A percentile compares a stretch with the other conserved stretches of the same genome.
phyloP scores from a whole-genome alignment of 2,329 filamentous ascomycete genomes.

The Proliferodiscus dingleyae region DNA sequence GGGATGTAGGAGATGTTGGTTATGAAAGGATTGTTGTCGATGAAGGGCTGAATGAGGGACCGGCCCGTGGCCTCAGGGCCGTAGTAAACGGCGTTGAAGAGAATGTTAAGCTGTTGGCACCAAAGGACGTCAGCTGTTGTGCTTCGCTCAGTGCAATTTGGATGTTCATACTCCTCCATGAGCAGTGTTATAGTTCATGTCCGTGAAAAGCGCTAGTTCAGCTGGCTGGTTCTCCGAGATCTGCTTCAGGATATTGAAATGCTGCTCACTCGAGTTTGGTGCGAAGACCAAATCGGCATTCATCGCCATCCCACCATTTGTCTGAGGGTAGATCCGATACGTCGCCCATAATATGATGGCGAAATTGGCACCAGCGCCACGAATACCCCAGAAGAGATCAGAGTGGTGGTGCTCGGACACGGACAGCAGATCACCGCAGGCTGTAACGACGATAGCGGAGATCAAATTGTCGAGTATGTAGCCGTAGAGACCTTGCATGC shows the following conservation, averaged over 20 bases:
- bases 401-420: constrained; percentile 20
- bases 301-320: background rate
- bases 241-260: background rate
- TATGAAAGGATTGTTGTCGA: background rate
- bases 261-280: background rate
- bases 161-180: background rate
- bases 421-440: constrained; percentile 24
- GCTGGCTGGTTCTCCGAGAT: background rate
- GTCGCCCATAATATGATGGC: constrained; percentile 25
- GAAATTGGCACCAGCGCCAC: constrained; percentile 25
- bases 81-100: constrained; percentile 3
- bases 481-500: background rate
- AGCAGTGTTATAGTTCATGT: background rate
- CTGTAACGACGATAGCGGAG: constrained; percentile 35
- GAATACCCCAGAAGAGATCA: constrained; percentile 32
- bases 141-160: background rate
- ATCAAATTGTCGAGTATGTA: background rate
- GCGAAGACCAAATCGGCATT: constrained; percentile 3
- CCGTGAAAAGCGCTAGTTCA: background rate
- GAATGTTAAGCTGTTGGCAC: background rate
- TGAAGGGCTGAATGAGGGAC: background rate
- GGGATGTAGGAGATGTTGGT: background rate
- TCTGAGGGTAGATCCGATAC: background rate
- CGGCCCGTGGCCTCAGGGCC: background rate
- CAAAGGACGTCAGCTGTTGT: background rate